Conservation (phyloP, 495 filamentous ascomycete genomes). For the Tuber magnatum region DNA sequence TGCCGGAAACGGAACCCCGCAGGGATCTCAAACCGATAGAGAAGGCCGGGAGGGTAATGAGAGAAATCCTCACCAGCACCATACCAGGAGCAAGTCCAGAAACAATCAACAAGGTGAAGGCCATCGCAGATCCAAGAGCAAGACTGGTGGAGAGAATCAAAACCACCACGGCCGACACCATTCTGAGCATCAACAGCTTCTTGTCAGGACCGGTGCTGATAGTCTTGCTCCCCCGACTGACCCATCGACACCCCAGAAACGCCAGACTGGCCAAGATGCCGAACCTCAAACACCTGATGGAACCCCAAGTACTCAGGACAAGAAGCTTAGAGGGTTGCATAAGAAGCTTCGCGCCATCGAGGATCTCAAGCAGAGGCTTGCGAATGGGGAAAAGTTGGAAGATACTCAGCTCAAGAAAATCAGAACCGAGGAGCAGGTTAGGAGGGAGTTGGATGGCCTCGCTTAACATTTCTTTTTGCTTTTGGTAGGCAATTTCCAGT, state of each 20-base stretch:
- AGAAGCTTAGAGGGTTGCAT: slow-evolving; percentile 81
- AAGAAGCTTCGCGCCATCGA: slow-evolving; percentile 98
- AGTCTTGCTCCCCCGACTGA: slow-evolving; percentile 23
- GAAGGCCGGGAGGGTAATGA: slow-evolving; percentile 24
- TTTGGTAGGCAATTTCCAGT: neutral
- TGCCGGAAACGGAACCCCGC: slow-evolving; percentile 8
- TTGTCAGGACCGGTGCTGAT: slow-evolving; percentile 21
- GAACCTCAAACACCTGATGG: slow-evolving; percentile 22
- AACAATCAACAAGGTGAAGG: slow-evolving; percentile 29
- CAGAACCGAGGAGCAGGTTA: slow-evolving; percentile 70
- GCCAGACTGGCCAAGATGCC: slow-evolving; percentile 20
- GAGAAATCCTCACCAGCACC: slow-evolving; percentile 13
- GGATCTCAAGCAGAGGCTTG: slow-evolving; percentile 91
- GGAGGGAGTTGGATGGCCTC: slow-evolving; percentile 66
- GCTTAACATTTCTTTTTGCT: neutral
- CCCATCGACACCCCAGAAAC: slow-evolving; percentile 22
- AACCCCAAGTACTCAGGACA: slow-evolving; percentile 44
- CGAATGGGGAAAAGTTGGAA: slow-evolving; percentile 89
- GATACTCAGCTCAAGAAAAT: slow-evolving; percentile 99
- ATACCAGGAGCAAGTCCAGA: slow-evolving; percentile 34
- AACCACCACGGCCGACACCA: slow-evolving; percentile 10
- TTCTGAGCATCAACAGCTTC: slow-evolving; percentile 17
- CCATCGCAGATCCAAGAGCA: slow-evolving; percentile 24
- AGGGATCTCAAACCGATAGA: slow-evolving; percentile 8
- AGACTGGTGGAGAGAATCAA: slow-evolving; percentile 27